Percentiles rank a stretch among this genome's conserved stretches.
These are phyloP conservation scores for Cenchrus fungigraminus DNA, from an alignment of 176 grass and related monocot genomes.

Conservation along the genomic window DNA sequence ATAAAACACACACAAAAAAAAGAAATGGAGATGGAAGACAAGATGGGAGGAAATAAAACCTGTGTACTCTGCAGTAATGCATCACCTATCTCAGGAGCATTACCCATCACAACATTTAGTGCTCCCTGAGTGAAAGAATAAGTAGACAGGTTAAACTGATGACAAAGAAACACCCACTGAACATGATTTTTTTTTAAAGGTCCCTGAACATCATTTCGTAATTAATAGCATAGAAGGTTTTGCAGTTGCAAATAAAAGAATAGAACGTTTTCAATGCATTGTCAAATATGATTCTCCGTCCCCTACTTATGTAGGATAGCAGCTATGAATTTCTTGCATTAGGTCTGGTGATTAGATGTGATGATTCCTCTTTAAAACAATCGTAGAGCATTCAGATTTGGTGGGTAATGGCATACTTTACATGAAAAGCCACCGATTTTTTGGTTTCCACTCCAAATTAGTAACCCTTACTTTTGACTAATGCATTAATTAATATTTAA, in stretches of 20 bases:
- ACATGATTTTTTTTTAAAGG: not conserved
- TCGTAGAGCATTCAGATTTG: not conserved
- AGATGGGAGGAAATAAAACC: constrained; percentile 49
- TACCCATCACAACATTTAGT: constrained; percentile 91
- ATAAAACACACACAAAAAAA: constrained; percentile 8
- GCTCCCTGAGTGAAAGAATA: constrained; percentile 71
- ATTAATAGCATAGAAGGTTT: constrained; percentile 3
- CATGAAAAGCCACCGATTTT: not conserved
- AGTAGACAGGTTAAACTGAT: constrained; percentile 25
- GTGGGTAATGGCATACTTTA: not conserved
- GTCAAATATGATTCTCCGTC: not conserved
- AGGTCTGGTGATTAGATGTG: not conserved
- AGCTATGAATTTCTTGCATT: not conserved
- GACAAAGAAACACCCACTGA: not conserved
- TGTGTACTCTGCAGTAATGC: constrained; percentile 75
- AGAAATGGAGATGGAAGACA: not conserved
- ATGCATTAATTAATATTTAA: constrained; percentile 26
- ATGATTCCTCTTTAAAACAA: constrained; percentile 15
- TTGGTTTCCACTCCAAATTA: not conserved
- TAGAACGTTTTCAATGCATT: not conserved
- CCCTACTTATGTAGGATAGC: not conserved
- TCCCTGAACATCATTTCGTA: not conserved
- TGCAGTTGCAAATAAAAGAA: constrained; percentile 19
- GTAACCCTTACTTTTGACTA: constrained; percentile 1
- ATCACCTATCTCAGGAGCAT: constrained; percentile 90